Evolutionary conservation across 139 green algal genomes (phyloP).

Genomic region (Chlamydomonas schloesseri): DNA sequence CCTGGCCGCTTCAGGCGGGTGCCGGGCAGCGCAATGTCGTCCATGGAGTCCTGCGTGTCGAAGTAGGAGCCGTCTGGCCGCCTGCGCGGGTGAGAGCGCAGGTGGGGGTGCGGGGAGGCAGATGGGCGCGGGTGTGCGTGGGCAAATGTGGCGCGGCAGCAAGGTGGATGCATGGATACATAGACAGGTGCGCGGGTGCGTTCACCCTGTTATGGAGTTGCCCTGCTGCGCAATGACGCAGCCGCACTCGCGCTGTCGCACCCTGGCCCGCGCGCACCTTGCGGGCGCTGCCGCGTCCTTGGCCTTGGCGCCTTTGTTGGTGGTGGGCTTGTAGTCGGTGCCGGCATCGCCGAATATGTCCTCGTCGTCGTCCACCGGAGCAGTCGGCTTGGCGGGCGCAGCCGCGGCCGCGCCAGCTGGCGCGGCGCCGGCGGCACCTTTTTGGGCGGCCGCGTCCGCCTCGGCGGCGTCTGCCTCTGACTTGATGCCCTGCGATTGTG

Average conservation of each 20-base stretch:
- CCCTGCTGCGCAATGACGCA: no score
- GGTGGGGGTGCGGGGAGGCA: no score
- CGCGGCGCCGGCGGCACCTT: neutral
- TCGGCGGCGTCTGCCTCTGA: neutral
- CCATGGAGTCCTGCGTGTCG: slow-evolving; percentile 38
- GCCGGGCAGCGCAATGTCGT: slow-evolving; percentile 41
- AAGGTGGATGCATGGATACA: no score
- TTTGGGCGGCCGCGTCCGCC: neutral
- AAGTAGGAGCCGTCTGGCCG: slow-evolving; percentile 56
- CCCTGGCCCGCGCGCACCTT: no score
- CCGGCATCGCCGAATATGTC: slow-evolving; percentile 96
- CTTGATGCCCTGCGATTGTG: slow-evolving; percentile 46
- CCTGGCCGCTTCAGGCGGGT: neutral
- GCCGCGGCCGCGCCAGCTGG: neutral
- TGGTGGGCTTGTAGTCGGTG: slow-evolving; percentile 84
- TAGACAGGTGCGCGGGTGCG: no score
- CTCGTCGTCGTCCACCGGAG: slow-evolving; percentile 73
- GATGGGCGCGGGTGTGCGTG: no score
- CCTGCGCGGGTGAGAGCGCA: no score
- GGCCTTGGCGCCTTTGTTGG: neutral
- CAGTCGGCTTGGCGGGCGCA: slow-evolving; percentile 2
- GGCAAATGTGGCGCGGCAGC: no score
- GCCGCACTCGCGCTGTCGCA: no score
- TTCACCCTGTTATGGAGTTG: no score
- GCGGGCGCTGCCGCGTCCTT: neutral